Base-by-base conservation (phyloP, 225 moss, liverwort and hornwort genomes). In the Antitrichia curtipendula region DNA sequence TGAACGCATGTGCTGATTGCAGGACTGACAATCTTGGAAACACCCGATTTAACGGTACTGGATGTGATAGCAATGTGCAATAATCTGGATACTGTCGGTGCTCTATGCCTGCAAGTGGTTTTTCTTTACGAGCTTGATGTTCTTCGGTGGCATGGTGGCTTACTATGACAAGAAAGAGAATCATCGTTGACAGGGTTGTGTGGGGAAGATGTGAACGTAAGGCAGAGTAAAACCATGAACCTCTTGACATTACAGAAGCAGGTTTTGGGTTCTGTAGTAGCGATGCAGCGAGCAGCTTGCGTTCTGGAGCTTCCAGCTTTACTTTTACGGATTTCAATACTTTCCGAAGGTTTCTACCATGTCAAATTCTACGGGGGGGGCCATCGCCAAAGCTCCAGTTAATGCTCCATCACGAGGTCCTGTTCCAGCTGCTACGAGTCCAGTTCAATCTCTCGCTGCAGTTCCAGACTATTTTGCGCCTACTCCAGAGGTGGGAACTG, bases 311-410 rank as follows among this genome's bases (percentile, higher is more conserved):
- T 82, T 60, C 69, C 88, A 75, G 88, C 84, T 77, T 76, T 84
- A 59, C 79, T 83, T 27, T 23, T 56, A 40, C 86, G 69, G 63
- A 68, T 83, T 84, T 77, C 76, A 10, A 65, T 82, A 65, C 34
- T 82, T 27, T 85, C 82, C 34, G 83, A 68, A 88, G 90, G 89
- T 63, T 84, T 90, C 85, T 91, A 88, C 90, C 90, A 93, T 93
- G 93, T 93, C 93, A 93, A 87, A 88, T 88, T 78, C 86, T 49
- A 84, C 86, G 68, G 82, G 63, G 90, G 91, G 62, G 91, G 85
- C 63, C 78, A 86, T 71, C 34, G 74, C 78, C 34, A 61, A 69
- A 81, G 86, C 90, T 87, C 90, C 85, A 40, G 82, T 22, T 85
- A 60, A 85, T 24, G 87, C 81, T 22, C 78, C 82, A 25, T 40